These are phyloP conservation scores for Loxodes magnus DNA, from an alignment of 73 alveolate species.

Conservation along the genomic window DNA sequence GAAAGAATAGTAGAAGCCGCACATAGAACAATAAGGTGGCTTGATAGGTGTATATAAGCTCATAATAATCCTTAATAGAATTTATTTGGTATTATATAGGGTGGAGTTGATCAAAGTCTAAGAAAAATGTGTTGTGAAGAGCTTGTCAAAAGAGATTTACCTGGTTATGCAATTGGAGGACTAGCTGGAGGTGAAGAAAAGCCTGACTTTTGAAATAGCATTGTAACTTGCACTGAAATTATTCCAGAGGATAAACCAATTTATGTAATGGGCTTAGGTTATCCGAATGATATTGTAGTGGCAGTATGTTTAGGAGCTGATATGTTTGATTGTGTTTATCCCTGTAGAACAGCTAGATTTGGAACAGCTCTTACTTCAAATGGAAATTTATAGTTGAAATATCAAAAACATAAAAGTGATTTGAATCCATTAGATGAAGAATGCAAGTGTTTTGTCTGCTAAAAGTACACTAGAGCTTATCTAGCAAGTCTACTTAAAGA, in stretches of 20 bases:
- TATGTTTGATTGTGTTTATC: constrained; percentile 97
- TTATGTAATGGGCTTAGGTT: constrained; percentile 99
- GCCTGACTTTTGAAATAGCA: constrained; percentile 92
- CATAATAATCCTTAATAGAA: constrained; percentile 74
- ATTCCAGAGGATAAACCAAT: constrained; percentile 97
- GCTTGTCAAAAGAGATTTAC: constrained; percentile 81
- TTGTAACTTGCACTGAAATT: constrained; percentile 59
- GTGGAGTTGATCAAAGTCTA: constrained; percentile 65
- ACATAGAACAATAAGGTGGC: constrained; percentile 98
- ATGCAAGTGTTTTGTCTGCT: constrained; percentile 89
- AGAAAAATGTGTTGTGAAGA: constrained; percentile 76
- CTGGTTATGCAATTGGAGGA: constrained; percentile 99
- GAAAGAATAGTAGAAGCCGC: constrained; percentile 94
- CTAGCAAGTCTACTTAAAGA: constrained; percentile 50
- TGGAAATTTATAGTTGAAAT: constrained; percentile 79
- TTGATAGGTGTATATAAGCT: constrained; percentile 92
- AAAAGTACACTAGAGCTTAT: constrained; percentile 81
- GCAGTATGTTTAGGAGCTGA: constrained; percentile 99
- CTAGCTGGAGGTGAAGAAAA: constrained; percentile 99
- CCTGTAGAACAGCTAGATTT: constrained; percentile 98
- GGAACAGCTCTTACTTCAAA: constrained; percentile 90
- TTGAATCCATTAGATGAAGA: constrained; percentile 85
- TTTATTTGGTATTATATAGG: constrained; percentile 92
- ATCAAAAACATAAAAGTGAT: constrained; percentile 46
- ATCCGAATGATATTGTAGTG: constrained; percentile 95